phyloP scores from a whole-genome alignment of 306 rosid species.

The Prunus mume region DNA sequence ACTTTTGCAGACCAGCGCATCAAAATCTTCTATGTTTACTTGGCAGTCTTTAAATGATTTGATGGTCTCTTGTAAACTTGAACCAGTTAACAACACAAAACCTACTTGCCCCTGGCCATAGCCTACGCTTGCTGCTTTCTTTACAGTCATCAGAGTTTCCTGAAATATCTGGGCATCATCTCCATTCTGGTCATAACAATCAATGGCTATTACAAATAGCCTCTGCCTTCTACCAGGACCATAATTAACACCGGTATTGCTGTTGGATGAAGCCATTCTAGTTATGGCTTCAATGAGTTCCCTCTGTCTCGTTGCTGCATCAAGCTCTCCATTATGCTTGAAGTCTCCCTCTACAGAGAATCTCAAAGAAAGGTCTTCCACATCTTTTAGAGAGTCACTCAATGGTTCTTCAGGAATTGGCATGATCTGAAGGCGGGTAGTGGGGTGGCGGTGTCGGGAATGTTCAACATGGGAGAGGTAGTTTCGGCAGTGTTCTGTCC shows the following conservation, averaged over 20 bases:
- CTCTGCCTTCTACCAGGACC: slow-evolving; percentile 66
- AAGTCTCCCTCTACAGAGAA: slow-evolving; percentile 65
- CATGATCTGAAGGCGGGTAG: slow-evolving; percentile 54
- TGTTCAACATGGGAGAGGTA: slow-evolving; percentile 76
- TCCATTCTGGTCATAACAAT: slow-evolving; percentile 58
- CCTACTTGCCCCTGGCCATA: slow-evolving; percentile 51
- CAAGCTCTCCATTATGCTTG: slow-evolving; percentile 49
- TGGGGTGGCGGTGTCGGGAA: slow-evolving; percentile 55
- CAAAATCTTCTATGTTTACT: slow-evolving; percentile 59
- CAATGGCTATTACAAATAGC: slow-evolving; percentile 60
- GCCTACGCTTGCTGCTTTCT: slow-evolving; percentile 39
- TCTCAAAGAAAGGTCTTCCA: slow-evolving; percentile 70
- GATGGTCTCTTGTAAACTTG: slow-evolving; percentile 54
- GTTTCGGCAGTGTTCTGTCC: slow-evolving; percentile 83
- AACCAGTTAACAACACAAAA: slow-evolving; percentile 55
- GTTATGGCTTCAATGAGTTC: slow-evolving; percentile 71
- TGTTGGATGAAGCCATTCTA: slow-evolving; percentile 38
- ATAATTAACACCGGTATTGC: slow-evolving; percentile 39
- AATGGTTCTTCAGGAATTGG: slow-evolving; percentile 68
- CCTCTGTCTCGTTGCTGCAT: slow-evolving; percentile 58
- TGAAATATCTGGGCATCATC: slow-evolving; percentile 37
- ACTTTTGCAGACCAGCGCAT: slow-evolving; percentile 65
- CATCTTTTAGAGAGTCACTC: slow-evolving; percentile 73
- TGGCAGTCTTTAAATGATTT: slow-evolving; percentile 48
- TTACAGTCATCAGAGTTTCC: slow-evolving; percentile 36